Base-by-base conservation (phyloP, 164 flowering plant species). In the Tetracentron sinense region DNA sequence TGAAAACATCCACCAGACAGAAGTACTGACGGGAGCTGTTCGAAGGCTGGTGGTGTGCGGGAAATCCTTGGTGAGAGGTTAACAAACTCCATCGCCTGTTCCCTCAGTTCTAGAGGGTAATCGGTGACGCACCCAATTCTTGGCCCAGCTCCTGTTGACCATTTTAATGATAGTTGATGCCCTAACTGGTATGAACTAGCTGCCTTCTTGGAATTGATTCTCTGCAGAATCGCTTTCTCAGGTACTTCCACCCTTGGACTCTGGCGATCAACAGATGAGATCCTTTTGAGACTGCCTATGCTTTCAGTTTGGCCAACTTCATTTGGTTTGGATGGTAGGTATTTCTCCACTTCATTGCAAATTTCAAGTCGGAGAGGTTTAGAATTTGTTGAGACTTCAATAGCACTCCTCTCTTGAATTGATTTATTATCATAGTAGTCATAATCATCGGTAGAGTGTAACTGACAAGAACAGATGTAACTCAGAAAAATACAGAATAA, bases 61-160 rank as follows among this genome's bases (percentile, higher is more conserved):
- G 83, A 75, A 20, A 27, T 15, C 60, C 82, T 74, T 16, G 96
- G 94, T 48, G 97, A 87, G 50, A 87, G 85, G 63, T 78, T 74
- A 20, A 83, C 85, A 26, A 84, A 75, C 72, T 90, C 97, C 63
- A 90, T 61, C 4, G 98, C 97, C 69, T 86, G 89, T 8, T 56
- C 28, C 65, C 89, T 78, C 42, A 90, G 67, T 67, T 88, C 88
- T 6, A 59, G 44, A 11, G 98, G 98, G 65, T 93, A 90, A 64
- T 93, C 98, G 2, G 88, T 85, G 28, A 89, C 77, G 31, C 94
- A 93, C 1, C 96, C 97, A 22, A 89, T 90, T 72, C 96, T 82
- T 0, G 97, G 91, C 15, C 98, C 98, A 55, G 83, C 87, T 16
- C 97, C 97, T 0, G 87, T 84, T 23, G 89, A 76, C 97, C 97